Evolutionary conservation across 2,329 filamentous ascomycete species (phyloP).

Genomic region (Alternaria sp.): DNA sequence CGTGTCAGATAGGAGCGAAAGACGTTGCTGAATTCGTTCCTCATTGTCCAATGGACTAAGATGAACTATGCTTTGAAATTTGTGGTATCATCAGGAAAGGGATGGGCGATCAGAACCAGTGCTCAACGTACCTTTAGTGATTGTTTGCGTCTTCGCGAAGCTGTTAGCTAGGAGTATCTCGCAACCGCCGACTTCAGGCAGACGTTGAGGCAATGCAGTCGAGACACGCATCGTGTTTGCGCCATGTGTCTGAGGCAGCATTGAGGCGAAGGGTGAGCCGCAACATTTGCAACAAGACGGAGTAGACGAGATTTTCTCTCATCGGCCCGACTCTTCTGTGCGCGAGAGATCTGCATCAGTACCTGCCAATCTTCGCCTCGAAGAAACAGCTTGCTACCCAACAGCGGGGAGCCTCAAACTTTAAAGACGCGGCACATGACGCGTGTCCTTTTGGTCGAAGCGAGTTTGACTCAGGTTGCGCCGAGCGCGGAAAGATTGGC

Average conservation of each 20-base stretch:
- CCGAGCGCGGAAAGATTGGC: conserved; percentile 8
- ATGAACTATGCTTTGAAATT: conserved; percentile 56
- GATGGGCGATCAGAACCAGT: conserved; percentile 13
- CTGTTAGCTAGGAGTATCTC: background rate
- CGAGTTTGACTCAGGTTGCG: background rate
- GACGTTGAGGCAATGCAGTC: conserved; percentile 8
- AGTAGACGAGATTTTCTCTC: conserved; percentile 11
- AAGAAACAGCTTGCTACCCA: conserved; percentile 37
- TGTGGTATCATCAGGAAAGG: conserved; percentile 50
- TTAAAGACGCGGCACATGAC: conserved; percentile 21
- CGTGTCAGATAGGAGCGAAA: conserved; percentile 56
- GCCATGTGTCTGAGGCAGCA: conserved; percentile 9
- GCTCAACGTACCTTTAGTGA: conserved; percentile 36
- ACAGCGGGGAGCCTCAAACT: conserved; percentile 34
- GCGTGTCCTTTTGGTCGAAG: background rate
- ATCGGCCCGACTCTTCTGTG: conserved; percentile 12
- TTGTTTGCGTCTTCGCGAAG: background rate
- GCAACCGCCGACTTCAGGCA: conserved; percentile 4
- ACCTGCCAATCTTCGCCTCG: conserved; percentile 25
- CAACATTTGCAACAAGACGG: conserved; percentile 5
- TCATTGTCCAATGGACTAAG: conserved; percentile 51
- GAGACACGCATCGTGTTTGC: conserved; percentile 9
- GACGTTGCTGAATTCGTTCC: conserved; percentile 53
- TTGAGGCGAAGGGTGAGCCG: conserved; percentile 5
- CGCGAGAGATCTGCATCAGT: conserved; percentile 25